Percentiles rank a stretch among this genome's conserved stretches.
Conservation (phyloP, 495 filamentous ascomycete species). For the Aspergillus campestris region DNA sequence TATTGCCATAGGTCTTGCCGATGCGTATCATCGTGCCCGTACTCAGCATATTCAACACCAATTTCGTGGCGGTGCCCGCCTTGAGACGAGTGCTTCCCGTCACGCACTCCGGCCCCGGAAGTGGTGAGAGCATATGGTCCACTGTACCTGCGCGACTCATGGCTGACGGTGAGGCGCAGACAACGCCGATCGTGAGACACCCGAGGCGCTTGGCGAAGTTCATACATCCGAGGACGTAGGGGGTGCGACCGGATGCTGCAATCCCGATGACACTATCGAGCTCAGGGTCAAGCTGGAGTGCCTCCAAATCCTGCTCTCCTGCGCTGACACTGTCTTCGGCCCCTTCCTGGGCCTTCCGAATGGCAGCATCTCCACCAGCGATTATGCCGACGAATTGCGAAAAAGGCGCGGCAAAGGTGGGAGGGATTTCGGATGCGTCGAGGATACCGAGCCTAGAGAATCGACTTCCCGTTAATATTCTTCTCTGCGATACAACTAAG, state of each 20-base stretch:
- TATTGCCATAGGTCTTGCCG: constrained; percentile 35
- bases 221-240: constrained; percentile 31
- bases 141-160: constrained; percentile 19
- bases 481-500: no score
- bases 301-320: constrained; percentile 16
- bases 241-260: constrained; percentile 34
- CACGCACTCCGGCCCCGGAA: constrained; percentile 29
- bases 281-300: constrained; percentile 18
- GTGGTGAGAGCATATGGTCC: constrained; percentile 23
- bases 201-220: constrained; percentile 23
- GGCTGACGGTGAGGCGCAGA: constrained; percentile 23
- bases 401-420: constrained; percentile 28
- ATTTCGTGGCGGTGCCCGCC: constrained; percentile 30
- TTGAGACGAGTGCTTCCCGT: constrained; percentile 35
- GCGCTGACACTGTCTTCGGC: constrained; percentile 26
- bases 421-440: constrained; percentile 33
- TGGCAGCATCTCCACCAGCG: constrained; percentile 31
- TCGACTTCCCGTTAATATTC: no score
- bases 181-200: constrained; percentile 27
- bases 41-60: constrained; percentile 34
- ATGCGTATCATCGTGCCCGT: constrained; percentile 31
- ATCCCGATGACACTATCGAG: constrained; percentile 31
- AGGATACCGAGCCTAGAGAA: constrained; percentile 28
- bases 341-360: constrained; percentile 31
- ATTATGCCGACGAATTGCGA: constrained; percentile 30